These are phyloP conservation scores for Tephrocybe sp. DNA, from an alignment of 768 basidiomycete genomes.

Conservation along the genomic window DNA sequence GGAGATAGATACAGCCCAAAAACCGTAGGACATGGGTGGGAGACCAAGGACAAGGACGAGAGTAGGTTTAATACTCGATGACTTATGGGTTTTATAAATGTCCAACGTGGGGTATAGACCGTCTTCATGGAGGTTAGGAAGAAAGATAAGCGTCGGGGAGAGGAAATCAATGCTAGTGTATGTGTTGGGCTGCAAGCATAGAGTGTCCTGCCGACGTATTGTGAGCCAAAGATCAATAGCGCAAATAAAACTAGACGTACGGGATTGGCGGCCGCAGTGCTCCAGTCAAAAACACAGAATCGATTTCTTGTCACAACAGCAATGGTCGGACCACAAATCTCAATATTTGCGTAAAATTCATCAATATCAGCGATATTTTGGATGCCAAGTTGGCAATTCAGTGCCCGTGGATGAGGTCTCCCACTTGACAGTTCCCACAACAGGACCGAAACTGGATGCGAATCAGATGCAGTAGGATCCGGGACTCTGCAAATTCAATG, in stretches of 20 bases:
- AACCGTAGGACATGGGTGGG: slow-evolving; percentile 26
- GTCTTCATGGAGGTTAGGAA: slow-evolving; percentile 29
- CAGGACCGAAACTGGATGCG: slow-evolving; percentile 10
- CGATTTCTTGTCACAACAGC: not conserved
- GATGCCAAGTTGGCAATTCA: slow-evolving; percentile 24
- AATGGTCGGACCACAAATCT: not conserved
- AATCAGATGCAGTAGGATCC: not conserved
- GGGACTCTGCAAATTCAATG: not conserved
- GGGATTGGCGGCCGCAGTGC: not conserved
- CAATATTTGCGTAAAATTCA: not conserved
- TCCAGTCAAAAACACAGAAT: not conserved
- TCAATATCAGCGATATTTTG: slow-evolving; percentile 7
- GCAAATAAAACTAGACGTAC: not conserved
- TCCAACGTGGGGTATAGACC: slow-evolving; percentile 28
- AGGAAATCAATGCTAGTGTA: slow-evolving; percentile 35
- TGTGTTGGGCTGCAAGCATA: slow-evolving; percentile 13
- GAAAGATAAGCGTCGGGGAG: slow-evolving; percentile 28
- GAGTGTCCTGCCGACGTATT: not conserved
- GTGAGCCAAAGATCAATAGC: not conserved
- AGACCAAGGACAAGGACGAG: slow-evolving; percentile 29
- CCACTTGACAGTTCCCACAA: slow-evolving; percentile 31
- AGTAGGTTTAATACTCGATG: slow-evolving; percentile 14
- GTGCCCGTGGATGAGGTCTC: slow-evolving; percentile 30
- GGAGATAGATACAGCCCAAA: slow-evolving; percentile 24
- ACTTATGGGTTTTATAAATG: slow-evolving; percentile 22